Evolutionary conservation across 208 protist genomes (phyloP), one percentile per base, ranked within the genome.

Genomic region (Trypanosoma rangeli): DNA sequence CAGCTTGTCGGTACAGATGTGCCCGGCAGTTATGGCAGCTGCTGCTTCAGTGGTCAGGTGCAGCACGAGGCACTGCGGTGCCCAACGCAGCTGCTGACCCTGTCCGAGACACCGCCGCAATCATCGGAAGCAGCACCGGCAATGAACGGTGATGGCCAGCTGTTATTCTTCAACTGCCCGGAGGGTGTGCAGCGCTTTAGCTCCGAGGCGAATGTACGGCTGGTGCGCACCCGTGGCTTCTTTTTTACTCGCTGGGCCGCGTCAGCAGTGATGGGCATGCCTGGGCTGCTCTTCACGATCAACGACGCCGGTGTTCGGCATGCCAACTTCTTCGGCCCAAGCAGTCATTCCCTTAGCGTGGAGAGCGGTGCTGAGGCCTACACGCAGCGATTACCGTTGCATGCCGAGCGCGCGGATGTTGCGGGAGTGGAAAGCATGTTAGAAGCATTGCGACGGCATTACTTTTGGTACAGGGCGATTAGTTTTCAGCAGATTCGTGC

Each of bases 111-210:
- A 63, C 1, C 53, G 52, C 13, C 61, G 28, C 28, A 35, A 13
- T 28, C 50, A 16, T 49, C 48, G 24, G 42, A 52, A 31, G 26
- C n/a, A 9, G 15, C 62, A 42, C 7, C 12, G 33, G 37, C 74
- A 28, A 68, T 63, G 1, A 77, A 59, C 10, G 65, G 74, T 13
- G 76, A 59, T 12, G 83, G 87, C 44, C 85, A 89, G 22, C 86
- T 92, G 64, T 56, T 95, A 20, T 82, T 95, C 59, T 95, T 95
- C 60, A 95, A 95, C 76, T 95, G 90, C 49, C 90, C 90, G 0
- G 87, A 95, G 49, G 90, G 90, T 0, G 79, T 85, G 5, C 90
- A 95, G 79, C 85, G 90, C 5, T 92, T 93, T 60, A 91, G 82
- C 66, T 83, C 79, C 8, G 87, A 95, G 70, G 87, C 83, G 13